Evolutionary conservation across 129 eudicot genomes (phyloP).

Genomic region (Pulicaria dysenterica): DNA sequence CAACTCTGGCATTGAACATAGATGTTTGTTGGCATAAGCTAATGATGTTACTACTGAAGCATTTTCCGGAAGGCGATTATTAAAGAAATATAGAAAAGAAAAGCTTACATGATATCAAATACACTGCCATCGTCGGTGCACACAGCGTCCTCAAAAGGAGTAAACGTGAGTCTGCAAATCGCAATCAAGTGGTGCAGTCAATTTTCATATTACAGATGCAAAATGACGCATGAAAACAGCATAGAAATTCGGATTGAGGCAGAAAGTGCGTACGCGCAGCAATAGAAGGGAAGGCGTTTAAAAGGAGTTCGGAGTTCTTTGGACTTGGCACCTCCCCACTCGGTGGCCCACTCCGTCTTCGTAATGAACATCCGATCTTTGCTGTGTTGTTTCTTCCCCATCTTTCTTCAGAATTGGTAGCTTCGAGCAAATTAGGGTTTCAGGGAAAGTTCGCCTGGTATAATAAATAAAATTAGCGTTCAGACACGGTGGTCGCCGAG

Average conservation of each 20-base stretch:
- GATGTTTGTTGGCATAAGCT: not conserved
- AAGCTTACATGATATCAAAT: constrained; percentile 71
- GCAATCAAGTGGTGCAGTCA: not conserved
- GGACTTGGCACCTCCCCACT: constrained; percentile 99
- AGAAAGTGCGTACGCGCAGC: constrained; percentile 74
- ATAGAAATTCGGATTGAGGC: constrained; percentile 2
- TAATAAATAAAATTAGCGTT: not conserved
- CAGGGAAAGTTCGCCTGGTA: constrained; percentile 8
- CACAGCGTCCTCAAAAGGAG: constrained; percentile 90
- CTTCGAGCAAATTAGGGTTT: constrained; percentile 37
- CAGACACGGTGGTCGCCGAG: not conserved
- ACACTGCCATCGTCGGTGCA: constrained; percentile 91
- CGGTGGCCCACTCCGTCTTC: constrained; percentile 99
- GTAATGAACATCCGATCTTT: constrained; percentile 93
- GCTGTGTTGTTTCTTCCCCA: constrained; percentile 99
- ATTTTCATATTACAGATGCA: constrained; percentile 4
- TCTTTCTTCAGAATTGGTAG: constrained; percentile 20
- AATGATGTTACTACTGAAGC: not conserved
- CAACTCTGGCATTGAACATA: not conserved
- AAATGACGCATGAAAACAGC: not conserved
- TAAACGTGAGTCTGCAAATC: constrained; percentile 76
- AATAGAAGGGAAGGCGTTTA: constrained; percentile 95
- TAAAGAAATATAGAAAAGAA: not conserved
- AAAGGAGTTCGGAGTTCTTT: constrained; percentile 84
- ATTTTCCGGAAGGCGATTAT: not conserved